Conservation (phyloP, 2,329 filamentous ascomycete genomes). For the Fusarium sp. region DNA sequence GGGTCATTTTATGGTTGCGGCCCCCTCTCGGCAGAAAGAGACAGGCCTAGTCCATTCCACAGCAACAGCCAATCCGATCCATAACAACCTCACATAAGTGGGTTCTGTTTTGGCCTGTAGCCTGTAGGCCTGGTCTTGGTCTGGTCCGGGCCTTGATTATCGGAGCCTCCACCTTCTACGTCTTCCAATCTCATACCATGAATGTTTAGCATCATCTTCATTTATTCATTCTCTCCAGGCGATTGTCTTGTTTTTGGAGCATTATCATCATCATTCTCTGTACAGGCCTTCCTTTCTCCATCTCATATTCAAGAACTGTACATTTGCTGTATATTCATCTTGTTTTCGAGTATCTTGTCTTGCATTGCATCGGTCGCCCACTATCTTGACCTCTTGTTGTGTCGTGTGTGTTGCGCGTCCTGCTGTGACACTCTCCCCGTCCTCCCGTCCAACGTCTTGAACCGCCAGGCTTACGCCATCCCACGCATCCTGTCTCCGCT, state of each 20-base stretch:
- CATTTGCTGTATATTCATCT: background rate
- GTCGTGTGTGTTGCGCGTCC: conserved; percentile 27
- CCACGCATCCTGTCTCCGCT: conserved; percentile 1
- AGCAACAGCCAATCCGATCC: conserved; percentile 15
- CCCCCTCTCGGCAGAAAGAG: conserved; percentile 13
- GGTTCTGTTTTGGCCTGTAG: conserved; percentile 17
- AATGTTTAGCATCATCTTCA: conserved; percentile 25
- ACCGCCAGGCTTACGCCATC: conserved; percentile 9
- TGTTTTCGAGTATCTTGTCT: background rate
- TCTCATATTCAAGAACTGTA: background rate
- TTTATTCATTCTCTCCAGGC: conserved; percentile 7
- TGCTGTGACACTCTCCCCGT: conserved; percentile 25
- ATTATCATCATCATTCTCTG: conserved; percentile 1
- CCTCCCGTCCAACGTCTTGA: conserved; percentile 14
- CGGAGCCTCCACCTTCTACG: conserved; percentile 29
- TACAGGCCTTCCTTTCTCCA: background rate
- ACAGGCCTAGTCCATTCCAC: conserved; percentile 22
- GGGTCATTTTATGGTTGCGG: conserved; percentile 1
- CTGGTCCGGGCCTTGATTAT: conserved; percentile 17
- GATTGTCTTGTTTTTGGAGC: conserved; percentile 19
- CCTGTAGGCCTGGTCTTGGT: background rate
- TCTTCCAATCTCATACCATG: conserved; percentile 12
- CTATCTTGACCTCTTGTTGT: conserved; percentile 7
- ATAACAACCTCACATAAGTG: conserved; percentile 6
- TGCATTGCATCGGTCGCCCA: conserved; percentile 15